Base-by-base conservation (phyloP, 768 basidiomycete genomes). In the Boletus coccyginus region DNA sequence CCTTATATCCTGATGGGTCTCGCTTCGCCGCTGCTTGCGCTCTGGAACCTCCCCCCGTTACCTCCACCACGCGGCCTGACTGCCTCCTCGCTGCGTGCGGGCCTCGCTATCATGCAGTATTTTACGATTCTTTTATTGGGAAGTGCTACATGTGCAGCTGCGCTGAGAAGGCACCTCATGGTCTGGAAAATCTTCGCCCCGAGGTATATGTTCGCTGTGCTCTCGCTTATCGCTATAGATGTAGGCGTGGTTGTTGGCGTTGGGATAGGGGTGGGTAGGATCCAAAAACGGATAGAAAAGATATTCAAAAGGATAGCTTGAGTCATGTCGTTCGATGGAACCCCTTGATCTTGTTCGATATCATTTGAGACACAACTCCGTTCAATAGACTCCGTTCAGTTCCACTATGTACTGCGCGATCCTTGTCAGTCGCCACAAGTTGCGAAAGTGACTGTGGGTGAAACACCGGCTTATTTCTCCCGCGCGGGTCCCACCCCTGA, bases 181-280 rank as follows among this genome's bases (percentile, higher is more conserved):
- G 94, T 98, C 24, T 99, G 97, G 97, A 98, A 98, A 74, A 87
- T 98, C 5, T 99, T 98, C 65, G 96, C 95, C 38, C 97, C 97
- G 59, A 75, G 96, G 59, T 97, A 95, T 68, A 95, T 98, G 87
- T 68, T 82, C 16, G 90, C 81, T 0, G 92, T 82, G 0, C 64
- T 84, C 5, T 80, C 81, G 31, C 69, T 96, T 36, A 41, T 92
- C 5, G 81, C 81, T 2, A 83, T 92, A 3, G 96, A 98, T 72
- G 36, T 86, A 0, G 87, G 78, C 14, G 66, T 70, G 9, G 19
- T 70, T 2, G 24, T 70, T n/a, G 66, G 68, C 1, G 42, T 62
- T 49, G 56, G 62, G 38, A 41, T 70, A 24, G 67, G 68, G 7
- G 59, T 70, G 29, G 35, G 50, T 2, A 65, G 63, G 53, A 56